These are phyloP conservation scores for Phaseolus coccineus DNA, from an alignment of 331 rosid species.

Conservation along the genomic window DNA sequence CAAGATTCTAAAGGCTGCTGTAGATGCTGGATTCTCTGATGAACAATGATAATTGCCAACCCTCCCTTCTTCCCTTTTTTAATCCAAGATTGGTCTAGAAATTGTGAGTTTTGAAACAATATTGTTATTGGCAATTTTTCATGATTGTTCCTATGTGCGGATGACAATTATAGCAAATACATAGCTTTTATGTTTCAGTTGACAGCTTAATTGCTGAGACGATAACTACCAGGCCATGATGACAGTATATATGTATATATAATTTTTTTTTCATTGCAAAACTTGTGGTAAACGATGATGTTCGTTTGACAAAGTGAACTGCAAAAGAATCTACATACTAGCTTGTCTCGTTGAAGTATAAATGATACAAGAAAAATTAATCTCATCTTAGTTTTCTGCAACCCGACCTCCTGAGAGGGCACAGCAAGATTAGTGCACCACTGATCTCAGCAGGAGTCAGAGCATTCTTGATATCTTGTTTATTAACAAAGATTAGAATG, in stretches of 20 bases:
- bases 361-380: conserved; percentile 51
- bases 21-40: conserved; percentile 89
- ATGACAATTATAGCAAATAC: conserved; percentile 53
- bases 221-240: conserved; percentile 11
- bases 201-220: conserved; percentile 40
- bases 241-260: not conserved
- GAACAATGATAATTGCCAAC: conserved; percentile 34
- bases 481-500: conserved; percentile 82
- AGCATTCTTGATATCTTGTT: conserved; percentile 95
- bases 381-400: not conserved
- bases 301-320: conserved; percentile 43
- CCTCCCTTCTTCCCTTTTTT: not conserved
- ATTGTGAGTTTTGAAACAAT: conserved; percentile 45
- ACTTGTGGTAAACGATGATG: not conserved
- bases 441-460: conserved; percentile 98
- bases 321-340: conserved; percentile 46
- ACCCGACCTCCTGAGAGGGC: conserved; percentile 75
- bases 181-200: conserved; percentile 45
- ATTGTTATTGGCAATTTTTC: conserved; percentile 40
- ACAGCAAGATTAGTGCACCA: conserved; percentile 83
- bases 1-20: conserved; percentile 83
- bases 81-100: conserved; percentile 40
- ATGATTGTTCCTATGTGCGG: conserved; percentile 56
- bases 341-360: conserved; percentile 37
- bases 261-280: not conserved